phyloP scores from a whole-genome alignment of 495 filamentous ascomycete species.

The Rhypophila decipiens region DNA sequence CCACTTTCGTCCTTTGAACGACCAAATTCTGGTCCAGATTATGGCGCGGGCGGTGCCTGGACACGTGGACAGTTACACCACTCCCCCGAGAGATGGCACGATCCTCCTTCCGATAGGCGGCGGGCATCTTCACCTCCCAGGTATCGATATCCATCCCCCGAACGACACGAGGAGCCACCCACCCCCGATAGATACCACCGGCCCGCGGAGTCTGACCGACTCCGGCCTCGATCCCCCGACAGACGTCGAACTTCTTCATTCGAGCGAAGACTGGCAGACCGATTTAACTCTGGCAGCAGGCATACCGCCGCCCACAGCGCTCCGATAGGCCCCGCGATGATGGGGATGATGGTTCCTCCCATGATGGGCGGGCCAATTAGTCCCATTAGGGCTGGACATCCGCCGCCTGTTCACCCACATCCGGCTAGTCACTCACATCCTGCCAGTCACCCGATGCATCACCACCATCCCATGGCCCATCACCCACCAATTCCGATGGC shows the following conservation, averaged over 20 bases:
- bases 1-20: slow-evolving; percentile 29
- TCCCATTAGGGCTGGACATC: slow-evolving; percentile 13
- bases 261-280: slow-evolving; percentile 38
- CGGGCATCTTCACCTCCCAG: slow-evolving; percentile 6
- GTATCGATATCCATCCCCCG: slow-evolving; percentile 8
- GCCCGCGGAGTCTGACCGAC: slow-evolving; percentile 10
- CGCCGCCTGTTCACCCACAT: slow-evolving; percentile 16
- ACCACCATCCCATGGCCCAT: background rate
- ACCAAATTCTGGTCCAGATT: slow-evolving; percentile 25
- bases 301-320: slow-evolving; percentile 10
- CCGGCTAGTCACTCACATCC: slow-evolving; percentile 22
- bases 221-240: slow-evolving; percentile 15
- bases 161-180: slow-evolving; percentile 7
- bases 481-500: background rate
- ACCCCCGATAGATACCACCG: slow-evolving; percentile 8
- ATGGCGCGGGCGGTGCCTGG: slow-evolving; percentile 24
- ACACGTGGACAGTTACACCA: slow-evolving; percentile 19
- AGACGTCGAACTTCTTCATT: slow-evolving; percentile 27
- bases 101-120: slow-evolving; percentile 12
- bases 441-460: slow-evolving; percentile 3
- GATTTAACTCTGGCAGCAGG: slow-evolving; percentile 36
- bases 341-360: slow-evolving; percentile 6
- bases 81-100: slow-evolving; percentile 13
- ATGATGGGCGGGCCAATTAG: slow-evolving; percentile 14
- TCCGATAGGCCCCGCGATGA: slow-evolving; percentile 7